These are phyloP conservation scores for Gossypioides kirkii DNA, from an alignment of 345 rosid species.

Conservation along the genomic window DNA sequence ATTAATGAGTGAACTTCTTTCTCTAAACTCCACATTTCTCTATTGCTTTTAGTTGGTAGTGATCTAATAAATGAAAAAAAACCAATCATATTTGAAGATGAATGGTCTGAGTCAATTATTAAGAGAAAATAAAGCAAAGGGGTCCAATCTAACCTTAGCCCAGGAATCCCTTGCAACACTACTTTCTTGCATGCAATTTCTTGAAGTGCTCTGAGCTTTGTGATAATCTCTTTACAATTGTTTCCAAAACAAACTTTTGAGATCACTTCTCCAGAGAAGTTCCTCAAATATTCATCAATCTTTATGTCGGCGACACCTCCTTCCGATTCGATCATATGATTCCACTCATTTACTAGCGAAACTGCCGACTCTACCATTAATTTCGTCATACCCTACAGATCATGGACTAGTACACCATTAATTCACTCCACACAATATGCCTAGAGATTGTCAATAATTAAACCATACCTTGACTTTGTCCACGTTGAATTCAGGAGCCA, in stretches of 20 bases:
- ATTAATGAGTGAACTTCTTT: constrained; percentile 32
- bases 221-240: constrained; percentile 50
- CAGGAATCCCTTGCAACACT: constrained; percentile 27
- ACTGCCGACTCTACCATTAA: constrained; percentile 28
- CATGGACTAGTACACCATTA: background rate
- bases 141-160: constrained; percentile 30
- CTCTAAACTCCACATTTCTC: constrained; percentile 28
- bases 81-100: background rate
- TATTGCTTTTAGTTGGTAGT: constrained; percentile 20
- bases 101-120: background rate
- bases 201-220: constrained; percentile 52
- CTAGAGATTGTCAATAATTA: background rate
- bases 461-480: constrained; percentile 25
- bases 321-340: constrained; percentile 12
- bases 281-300: constrained; percentile 40
- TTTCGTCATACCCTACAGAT: constrained; percentile 33
- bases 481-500: constrained; percentile 25
- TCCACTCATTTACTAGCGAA: constrained; percentile 25
- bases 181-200: constrained; percentile 35
- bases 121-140: too few species aligned
- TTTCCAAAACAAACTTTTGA: constrained; percentile 64
- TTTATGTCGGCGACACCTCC: constrained; percentile 18
- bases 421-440: background rate
- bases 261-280: constrained; percentile 54
- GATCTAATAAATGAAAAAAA: constrained; percentile 3